Base-by-base conservation (phyloP, 768 basidiomycete species). In the Pholiota conissans region DNA sequence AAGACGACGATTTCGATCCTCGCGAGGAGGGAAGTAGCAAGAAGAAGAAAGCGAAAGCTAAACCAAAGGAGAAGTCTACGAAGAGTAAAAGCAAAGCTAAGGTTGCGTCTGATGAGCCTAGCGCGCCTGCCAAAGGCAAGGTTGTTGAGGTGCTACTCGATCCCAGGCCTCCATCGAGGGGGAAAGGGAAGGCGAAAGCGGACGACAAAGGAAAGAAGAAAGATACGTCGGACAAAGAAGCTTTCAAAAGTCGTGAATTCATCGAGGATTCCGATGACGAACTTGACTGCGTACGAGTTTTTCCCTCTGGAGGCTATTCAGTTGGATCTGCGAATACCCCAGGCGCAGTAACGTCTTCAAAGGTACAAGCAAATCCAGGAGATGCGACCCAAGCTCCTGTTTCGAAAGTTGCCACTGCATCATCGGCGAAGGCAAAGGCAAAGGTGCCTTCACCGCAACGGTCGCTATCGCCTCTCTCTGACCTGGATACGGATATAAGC, bases 181-280 rank as follows among this genome's bases (percentile, higher is more conserved):
- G 39, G 30, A 57, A 29, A 49, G 18, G 62, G 64, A 54, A 71
- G 70, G 59, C 66, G 59, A 54, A 70, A 65, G 45, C 40, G 5
- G 53, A 71, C 51, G 61, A 56, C 45, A 73, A 72, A 56, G 57
- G 57, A 20, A 78, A 74, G 58, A 68, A 60, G 40, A 73, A 75
- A 49, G 70, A 63, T 34, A 70, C 64, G 37, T 62, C 59, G 24
- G 67, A 68, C 53, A 68, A 69, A 57, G 70, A 74, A 49, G 66
- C 61, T 5, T 77, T 74, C 71, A 78, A 76, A 61, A 80, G 78
- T 61, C 66, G 70, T n/a, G 79, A 79, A 61, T 75, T 76, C 52
- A 73, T 80, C 32, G 66, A 74, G 8, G 72, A 76, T 46, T 73
- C 70, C 5, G 67, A 66, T 28, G 60, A 67, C 45, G 49, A 64